Base-by-base conservation (phyloP, 495 filamentous ascomycete species). In the Xylaria flabelliformis region DNA sequence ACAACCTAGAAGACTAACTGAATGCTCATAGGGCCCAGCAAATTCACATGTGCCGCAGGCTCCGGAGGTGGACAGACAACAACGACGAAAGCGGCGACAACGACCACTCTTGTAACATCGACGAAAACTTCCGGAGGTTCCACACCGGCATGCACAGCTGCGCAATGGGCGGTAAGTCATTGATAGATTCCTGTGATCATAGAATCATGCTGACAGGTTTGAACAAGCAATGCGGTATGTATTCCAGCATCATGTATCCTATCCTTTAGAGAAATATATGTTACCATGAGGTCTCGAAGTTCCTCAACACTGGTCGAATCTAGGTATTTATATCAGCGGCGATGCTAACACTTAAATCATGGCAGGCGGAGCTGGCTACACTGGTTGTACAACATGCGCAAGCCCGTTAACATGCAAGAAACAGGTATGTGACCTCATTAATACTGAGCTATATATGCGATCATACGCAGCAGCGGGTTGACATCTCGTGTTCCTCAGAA, bases 371-470 rank as follows among this genome's bases (percentile, higher is more conserved):
- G 61, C 34, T 15, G 78, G 79, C n/a, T 89, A 80, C 74, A 83
- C 77, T 5, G 88, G 88, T 8, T 77, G 83, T 63, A 87, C 83
- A 1, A 80, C 78, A 17, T 89, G 88, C 62, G 82, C 53, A 9
- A 81, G 77, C 63, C 77, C 77, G 2, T 82, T 76, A 34, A 83
- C 78, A 58, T 86, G 83, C 75, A 76, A 75, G 46, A 76, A 80
- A 46, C 73, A 77, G 73, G 71, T 72, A 76, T 17, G 70, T 70
- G 42, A 8, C 36, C 13, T 51, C 17, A 1, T 19, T 7, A 21
- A 19, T 19, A 41, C 17, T 19, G 24, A 4, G 9, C 21, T 3
- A 51, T 32, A 29, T 13, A 21, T 53, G 4, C n/a, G 29, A 32
- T 53, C 13, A n/a, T 13, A 51, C 4, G 26, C 6, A 26, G 29